Percentiles rank a stretch among this genome's conserved stretches.
Evolutionary conservation across 306 rosid genomes (phyloP).

Genomic region (Hippophae gyantsensis): DNA sequence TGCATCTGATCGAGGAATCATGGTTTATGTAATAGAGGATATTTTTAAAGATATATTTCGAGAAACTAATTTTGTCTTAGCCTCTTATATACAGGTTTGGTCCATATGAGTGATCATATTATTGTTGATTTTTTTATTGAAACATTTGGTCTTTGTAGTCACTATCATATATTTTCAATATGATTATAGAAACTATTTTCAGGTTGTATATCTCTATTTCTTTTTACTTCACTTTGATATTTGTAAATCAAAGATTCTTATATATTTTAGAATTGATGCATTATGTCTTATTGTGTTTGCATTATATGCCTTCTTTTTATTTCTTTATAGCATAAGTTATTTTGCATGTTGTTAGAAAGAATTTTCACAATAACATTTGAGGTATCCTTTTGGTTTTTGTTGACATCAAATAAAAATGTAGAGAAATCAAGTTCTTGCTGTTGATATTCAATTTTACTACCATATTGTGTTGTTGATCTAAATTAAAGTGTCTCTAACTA

Average conservation of each 20-base stretch:
- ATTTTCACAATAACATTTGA: no score
- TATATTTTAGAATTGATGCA: not conserved
- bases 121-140: not conserved
- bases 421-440: no score
- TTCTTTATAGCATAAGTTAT: not conserved
- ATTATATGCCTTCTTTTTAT: not conserved
- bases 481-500: no score
- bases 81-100: slow-evolving; percentile 77
- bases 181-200: not conserved
- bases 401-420: no score
- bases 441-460: no score
- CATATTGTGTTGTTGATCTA: no score
- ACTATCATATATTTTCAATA: no score
- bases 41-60: slow-evolving; percentile 62
- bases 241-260: slow-evolving; percentile 3
- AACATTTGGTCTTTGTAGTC: not conserved
- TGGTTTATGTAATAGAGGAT: slow-evolving; percentile 97
- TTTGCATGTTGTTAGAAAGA: no score
- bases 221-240: no score
- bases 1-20: slow-evolving; percentile 76
- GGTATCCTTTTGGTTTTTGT: no score
- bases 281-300: not conserved
- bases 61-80: slow-evolving; percentile 59
- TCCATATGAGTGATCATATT: slow-evolving; percentile 1
- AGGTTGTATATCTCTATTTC: not conserved